Percentiles rank a stretch among this genome's conserved stretches.
phyloP scores from a whole-genome alignment of 768 basidiomycete species.

The Lactarius sanguifluus region DNA sequence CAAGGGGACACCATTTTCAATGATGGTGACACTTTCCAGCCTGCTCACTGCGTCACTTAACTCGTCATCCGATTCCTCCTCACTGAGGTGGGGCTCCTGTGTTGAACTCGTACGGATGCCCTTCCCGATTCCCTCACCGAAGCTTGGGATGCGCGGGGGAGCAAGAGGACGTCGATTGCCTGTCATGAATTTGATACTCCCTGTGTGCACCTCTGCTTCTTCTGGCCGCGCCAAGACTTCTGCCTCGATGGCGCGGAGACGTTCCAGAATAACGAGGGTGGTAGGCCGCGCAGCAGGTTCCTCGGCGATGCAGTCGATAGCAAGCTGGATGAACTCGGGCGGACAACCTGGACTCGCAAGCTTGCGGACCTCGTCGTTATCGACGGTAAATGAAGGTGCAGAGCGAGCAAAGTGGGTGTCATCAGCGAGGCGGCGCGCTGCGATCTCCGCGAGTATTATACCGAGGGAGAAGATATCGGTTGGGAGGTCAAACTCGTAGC shows the following conservation, averaged over 20 bases:
- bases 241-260: conserved; percentile 77
- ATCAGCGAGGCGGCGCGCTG: conserved; percentile 81
- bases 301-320: conserved; percentile 70
- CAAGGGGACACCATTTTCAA: conserved; percentile 37
- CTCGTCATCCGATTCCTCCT: conserved; percentile 68
- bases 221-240: conserved; percentile 70
- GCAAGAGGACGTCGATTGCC: conserved; percentile 56
- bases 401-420: conserved; percentile 73
- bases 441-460: conserved; percentile 90
- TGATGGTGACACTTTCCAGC: conserved; percentile 52
- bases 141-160: conserved; percentile 83
- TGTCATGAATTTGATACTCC: conserved; percentile 82
- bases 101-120: conserved; percentile 46
- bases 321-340: conserved; percentile 69
- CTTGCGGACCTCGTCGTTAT: conserved; percentile 65
- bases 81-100: conserved; percentile 38
- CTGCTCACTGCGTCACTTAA: conserved; percentile 58
- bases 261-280: conserved; percentile 75
- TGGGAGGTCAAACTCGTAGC: conserved; percentile 88
- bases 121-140: conserved; percentile 69
- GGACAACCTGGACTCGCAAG: conserved; percentile 78
- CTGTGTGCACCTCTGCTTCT: conserved; percentile 75
- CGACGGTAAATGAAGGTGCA: conserved; percentile 78
- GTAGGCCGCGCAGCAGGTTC: conserved; percentile 70
- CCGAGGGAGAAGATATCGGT: conserved; percentile 96